Evolutionary conservation across 805 yeast species (phyloP).

Genomic region (Starmerella geochares): DNA sequence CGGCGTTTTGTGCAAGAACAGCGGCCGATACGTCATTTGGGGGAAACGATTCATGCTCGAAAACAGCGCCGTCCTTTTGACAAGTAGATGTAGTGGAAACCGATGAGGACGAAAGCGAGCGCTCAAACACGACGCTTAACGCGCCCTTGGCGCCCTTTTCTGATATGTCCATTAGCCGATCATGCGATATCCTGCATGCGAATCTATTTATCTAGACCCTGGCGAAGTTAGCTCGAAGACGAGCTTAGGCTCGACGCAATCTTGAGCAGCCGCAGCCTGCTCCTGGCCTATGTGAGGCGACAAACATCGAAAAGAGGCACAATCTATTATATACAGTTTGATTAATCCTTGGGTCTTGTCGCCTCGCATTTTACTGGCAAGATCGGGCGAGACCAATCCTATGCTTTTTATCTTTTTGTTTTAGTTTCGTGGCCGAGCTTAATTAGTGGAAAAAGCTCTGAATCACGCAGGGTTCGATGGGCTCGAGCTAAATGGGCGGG

Average conservation of each 20-base stretch:
- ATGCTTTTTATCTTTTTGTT: neutral
- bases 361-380: too few relatives aligned
- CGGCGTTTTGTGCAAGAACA: slow-evolving; percentile 3
- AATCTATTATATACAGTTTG: slow-evolving; percentile 8
- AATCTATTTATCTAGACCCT: too few relatives aligned
- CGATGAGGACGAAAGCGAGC: neutral
- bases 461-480: neutral
- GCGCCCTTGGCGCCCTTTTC: neutral
- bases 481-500: neutral
- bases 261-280: too few relatives aligned
- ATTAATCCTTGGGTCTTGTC: too few relatives aligned
- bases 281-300: neutral
- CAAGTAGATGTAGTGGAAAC: neutral
- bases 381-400: neutral
- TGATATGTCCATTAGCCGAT: too few relatives aligned
- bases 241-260: too few relatives aligned
- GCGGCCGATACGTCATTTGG: too few relatives aligned
- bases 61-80: too few relatives aligned
- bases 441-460: neutral
- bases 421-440: neutral
- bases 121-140: neutral
- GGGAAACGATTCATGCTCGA: too few relatives aligned
- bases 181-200: too few relatives aligned
- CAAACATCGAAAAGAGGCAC: too few relatives aligned
- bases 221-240: too few relatives aligned